A percentile compares a stretch with the other conserved stretches of the same genome.
These are phyloP conservation scores for Rhizopogon roseolus DNA, from an alignment of 768 basidiomycete genomes.

Conservation along the genomic window DNA sequence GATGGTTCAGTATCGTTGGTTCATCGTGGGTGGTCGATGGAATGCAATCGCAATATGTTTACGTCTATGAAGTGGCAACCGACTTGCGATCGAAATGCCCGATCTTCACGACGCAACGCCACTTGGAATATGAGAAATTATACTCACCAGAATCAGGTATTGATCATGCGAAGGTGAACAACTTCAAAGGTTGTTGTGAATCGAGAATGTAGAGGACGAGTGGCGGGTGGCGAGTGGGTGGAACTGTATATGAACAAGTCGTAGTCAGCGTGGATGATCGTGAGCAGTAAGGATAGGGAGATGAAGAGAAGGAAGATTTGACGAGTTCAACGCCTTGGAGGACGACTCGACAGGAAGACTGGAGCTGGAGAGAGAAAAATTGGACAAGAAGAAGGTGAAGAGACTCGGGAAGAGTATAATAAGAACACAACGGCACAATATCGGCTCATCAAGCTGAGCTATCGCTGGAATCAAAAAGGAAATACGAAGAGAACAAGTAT, in stretches of 20 bases:
- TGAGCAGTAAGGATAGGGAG: constrained; percentile 19
- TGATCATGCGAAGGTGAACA: constrained; percentile 36
- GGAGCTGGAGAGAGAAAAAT: constrained; percentile 13
- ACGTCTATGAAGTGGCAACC: background rate
- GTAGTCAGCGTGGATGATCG: constrained; percentile 36
- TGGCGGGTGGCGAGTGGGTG: constrained; percentile 20
- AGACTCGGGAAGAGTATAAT: constrained; percentile 27
- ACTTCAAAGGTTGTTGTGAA: constrained; percentile 35
- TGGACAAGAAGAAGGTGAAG: constrained; percentile 19
- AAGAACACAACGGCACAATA: constrained; percentile 18
- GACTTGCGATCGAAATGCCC: background rate
- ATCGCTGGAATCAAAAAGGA: constrained; percentile 7
- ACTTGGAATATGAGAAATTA: constrained; percentile 4
- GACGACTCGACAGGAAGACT: constrained; percentile 18
- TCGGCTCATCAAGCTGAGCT: constrained; percentile 10
- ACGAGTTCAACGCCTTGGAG: constrained; percentile 14
- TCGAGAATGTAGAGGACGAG: constrained; percentile 23
- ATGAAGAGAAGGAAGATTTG: constrained; percentile 15
- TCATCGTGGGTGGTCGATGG: background rate
- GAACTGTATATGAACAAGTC: constrained; percentile 25
- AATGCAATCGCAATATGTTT: background rate
- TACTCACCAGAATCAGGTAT: constrained; percentile 34
- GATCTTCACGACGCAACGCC: constrained; percentile 3
- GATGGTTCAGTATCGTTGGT: background rate
- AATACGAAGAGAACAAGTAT: constrained; percentile 2